Base-by-base conservation (phyloP, 2,329 filamentous ascomycete genomes). In the Fusarium sp. region DNA sequence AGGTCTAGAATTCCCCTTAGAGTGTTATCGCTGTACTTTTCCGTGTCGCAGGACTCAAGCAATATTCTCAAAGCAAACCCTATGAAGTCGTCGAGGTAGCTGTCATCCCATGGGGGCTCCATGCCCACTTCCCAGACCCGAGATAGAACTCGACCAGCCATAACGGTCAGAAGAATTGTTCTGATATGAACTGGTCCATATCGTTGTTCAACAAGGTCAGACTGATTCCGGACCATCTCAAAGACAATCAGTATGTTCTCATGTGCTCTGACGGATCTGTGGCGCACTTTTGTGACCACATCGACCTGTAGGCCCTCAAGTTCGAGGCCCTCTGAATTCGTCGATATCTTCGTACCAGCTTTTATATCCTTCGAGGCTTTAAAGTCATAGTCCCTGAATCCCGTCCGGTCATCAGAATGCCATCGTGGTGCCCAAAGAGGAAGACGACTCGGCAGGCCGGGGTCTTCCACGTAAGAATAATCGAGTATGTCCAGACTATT, bases 11-110 rank as follows among this genome's bases (percentile, higher is more conserved):
- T n/a, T n/a, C 9, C 32, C 13, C 20, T 46, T n/a, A 9, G 38
- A 7, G 11, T 1, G 1, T 1, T 1, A 8, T 27, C 30, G 18
- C 52, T 27, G 5, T 18, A 23, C 10, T 23, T 17, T 17, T 27
- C 20, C 3, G 27, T 14, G 0, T 15, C 0, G 9, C 17, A 14
- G 7, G 30, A 2, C 1, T 15, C 10, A 1, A 15, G 6, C 2
- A 5, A 26, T 5, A 1, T 9, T 12, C 4, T 3, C 1, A 42
- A 7, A 3, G n/a, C 12, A 13, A 33, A 45, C 0, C n/a, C 2
- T 14, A 56, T 26, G 9, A 46, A 56, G 2, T 6, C 9, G 1
- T 46, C 23, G 20, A 46, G 5, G 5, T 46, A 46, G 6, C 1
- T 18, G 7, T 35, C 38, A 18, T 55, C 30, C 6, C 12, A 8